phyloP scores from a whole-genome alignment of 1,139 yeast genomes.

The Suhomyces coccinellae region DNA sequence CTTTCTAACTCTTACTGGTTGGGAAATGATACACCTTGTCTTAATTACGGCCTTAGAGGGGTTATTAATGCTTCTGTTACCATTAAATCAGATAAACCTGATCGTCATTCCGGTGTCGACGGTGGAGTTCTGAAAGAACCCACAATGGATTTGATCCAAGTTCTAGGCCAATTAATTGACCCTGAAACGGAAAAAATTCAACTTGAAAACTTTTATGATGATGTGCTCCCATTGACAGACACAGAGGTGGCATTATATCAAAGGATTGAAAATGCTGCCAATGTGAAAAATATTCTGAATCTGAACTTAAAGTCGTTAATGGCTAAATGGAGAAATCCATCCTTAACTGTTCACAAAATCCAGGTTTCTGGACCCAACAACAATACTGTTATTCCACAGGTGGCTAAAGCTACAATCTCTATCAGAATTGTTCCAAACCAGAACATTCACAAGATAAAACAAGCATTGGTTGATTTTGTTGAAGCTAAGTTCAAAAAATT shows the following conservation, averaged over 20 bases:
- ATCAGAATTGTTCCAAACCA: constrained; percentile 91
- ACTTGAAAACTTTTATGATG: constrained; percentile 70
- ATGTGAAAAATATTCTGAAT: constrained; percentile 22
- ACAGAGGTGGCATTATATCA: constrained; percentile 62
- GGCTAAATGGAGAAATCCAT: constrained; percentile 91
- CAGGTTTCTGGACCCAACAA: constrained; percentile 90
- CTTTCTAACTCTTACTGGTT: constrained; percentile 94
- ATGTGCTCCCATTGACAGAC: constrained; percentile 55
- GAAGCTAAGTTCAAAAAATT: constrained; percentile 45
- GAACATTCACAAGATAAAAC: constrained; percentile 58
- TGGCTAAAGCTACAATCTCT: constrained; percentile 74
- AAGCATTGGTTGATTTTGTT: constrained; percentile 48
- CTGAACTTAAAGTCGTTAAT: constrained; percentile 55
- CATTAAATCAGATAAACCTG: constrained; percentile 72
- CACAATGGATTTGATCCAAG: constrained; percentile 75
- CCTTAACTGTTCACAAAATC: constrained; percentile 84
- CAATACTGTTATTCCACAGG: constrained; percentile 84
- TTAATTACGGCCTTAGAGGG: constrained; percentile 93
- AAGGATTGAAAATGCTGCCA: constrained; percentile 51
- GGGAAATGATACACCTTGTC: constrained; percentile 83
- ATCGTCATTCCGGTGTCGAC: constrained; percentile 94
- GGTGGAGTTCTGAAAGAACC: constrained; percentile 94
- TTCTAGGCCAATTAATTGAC: constrained; percentile 63
- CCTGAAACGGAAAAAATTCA: constrained; percentile 48
- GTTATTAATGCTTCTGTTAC: constrained; percentile 78